These are phyloP conservation scores for Obba rivulosa DNA, from an alignment of 768 basidiomycete genomes.

Conservation along the genomic window DNA sequence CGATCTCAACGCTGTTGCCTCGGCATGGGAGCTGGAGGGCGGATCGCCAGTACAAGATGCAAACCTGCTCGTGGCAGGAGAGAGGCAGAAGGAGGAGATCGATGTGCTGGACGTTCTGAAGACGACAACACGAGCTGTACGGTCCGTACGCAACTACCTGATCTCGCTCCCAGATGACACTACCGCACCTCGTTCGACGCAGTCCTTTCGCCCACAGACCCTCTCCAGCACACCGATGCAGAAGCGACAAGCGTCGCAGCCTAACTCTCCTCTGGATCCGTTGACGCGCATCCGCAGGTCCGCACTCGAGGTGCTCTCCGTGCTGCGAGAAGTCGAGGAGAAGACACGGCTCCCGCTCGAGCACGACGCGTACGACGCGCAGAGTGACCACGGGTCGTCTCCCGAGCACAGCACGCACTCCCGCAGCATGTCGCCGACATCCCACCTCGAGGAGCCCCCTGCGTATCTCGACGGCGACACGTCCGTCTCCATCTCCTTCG, in stretches of 20 bases:
- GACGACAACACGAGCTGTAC: slow-evolving; percentile 73
- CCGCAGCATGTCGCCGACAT: slow-evolving; percentile 16
- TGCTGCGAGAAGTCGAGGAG: slow-evolving; percentile 80
- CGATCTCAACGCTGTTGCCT: slow-evolving; percentile 62
- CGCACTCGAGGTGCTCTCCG: slow-evolving; percentile 79
- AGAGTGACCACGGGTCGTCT: slow-evolving; percentile 58
- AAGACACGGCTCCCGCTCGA: slow-evolving; percentile 64
- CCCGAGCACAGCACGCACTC: slow-evolving; percentile 17
- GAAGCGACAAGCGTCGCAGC: slow-evolving; percentile 29
- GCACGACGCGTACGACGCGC: slow-evolving; percentile 80
- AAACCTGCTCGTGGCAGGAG: slow-evolving; percentile 18
- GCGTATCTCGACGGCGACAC: slow-evolving; percentile 46
- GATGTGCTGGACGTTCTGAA: slow-evolving; percentile 72
- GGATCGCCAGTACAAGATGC: slow-evolving; percentile 8
- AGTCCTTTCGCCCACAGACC: slow-evolving; percentile 49
- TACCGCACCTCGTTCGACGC: slow-evolving; percentile 29
- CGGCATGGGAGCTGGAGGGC: slow-evolving; percentile 51
- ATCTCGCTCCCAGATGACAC: slow-evolving; percentile 75
- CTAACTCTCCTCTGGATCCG: slow-evolving; percentile 45
- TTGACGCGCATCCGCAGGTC: slow-evolving; percentile 66
- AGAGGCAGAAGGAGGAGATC: slow-evolving; percentile 21
- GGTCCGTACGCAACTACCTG: slow-evolving; percentile 80
- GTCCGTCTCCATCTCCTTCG: slow-evolving; percentile 62
- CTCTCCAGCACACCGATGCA: slow-evolving; percentile 29
- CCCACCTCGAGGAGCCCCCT: slow-evolving; percentile 19